Percentiles rank a stretch among this genome's conserved stretches.
Conservation (phyloP, 805 yeast species). For the Wickerhamiella domercqiae region DNA sequence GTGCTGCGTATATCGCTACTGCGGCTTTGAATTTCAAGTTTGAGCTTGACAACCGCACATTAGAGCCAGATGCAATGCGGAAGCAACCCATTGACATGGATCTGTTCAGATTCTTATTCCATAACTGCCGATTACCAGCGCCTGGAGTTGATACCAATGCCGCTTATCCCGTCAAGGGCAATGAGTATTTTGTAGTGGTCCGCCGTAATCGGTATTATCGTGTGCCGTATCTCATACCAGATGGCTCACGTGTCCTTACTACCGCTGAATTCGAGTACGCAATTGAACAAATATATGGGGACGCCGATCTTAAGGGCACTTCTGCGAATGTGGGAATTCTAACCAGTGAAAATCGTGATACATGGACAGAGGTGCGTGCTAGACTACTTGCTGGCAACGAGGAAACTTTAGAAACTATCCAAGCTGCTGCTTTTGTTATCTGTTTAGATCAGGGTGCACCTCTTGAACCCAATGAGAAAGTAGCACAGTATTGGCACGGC, state of each 20-base stretch:
- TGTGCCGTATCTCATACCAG: conserved; percentile 28
- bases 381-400: conserved; percentile 41
- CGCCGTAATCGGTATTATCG: conserved; percentile 71
- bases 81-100: conserved; percentile 88
- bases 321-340: conserved; percentile 58
- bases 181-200: conserved; percentile 58
- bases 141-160: conserved; percentile 41
- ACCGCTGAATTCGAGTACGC: conserved; percentile 34
- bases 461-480: conserved; percentile 64
- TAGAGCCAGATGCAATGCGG: conserved; percentile 66
- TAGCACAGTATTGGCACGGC: conserved; percentile 89
- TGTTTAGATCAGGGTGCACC: conserved; percentile 66
- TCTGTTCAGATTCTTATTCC: conserved; percentile 80
- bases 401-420: conserved; percentile 48
- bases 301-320: conserved; percentile 27
- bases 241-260: conserved; percentile 25
- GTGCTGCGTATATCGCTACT: conserved; percentile 61
- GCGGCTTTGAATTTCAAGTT: conserved; percentile 55
- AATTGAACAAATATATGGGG: conserved; percentile 37
- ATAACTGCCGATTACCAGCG: conserved; percentile 68
- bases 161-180: conserved; percentile 30
- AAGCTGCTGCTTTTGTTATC: conserved; percentile 63
- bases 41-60: conserved; percentile 49
- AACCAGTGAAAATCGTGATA: conserved; percentile 74
- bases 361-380: conserved; percentile 48